Conservation (phyloP, 1,284 basidiomycete species). For the Ceratobasidium sp. region DNA sequence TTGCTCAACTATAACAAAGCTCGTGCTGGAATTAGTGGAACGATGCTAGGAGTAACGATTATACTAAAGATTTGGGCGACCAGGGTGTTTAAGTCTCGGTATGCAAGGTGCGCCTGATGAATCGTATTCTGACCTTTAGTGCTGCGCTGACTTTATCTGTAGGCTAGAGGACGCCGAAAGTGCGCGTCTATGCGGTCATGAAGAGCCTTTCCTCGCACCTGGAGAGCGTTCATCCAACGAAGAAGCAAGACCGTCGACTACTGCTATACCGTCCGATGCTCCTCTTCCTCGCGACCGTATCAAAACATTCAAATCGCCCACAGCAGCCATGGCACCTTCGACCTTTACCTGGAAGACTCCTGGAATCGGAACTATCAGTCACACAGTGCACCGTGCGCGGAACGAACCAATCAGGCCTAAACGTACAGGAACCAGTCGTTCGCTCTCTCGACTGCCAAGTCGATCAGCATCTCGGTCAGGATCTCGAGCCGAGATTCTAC, state of each 20-base stretch:
- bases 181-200: constrained; percentile 37
- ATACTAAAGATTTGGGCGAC: constrained; percentile 55
- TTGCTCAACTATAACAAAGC: constrained; percentile 53
- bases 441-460: constrained; percentile 18
- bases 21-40: constrained; percentile 53
- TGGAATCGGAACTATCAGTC: constrained; percentile 12
- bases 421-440: constrained; percentile 4
- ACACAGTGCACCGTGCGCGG: neutral
- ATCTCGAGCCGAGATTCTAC: constrained; percentile 24
- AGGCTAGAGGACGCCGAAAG: constrained; percentile 43
- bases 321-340: constrained; percentile 33
- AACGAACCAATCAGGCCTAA: neutral
- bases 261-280: neutral
- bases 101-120: constrained; percentile 19
- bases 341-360: constrained; percentile 25
- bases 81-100: constrained; percentile 32
- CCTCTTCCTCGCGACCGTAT: constrained; percentile 22
- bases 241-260: neutral
- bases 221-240: neutral
- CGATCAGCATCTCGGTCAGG: neutral
- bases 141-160: neutral
- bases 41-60: constrained; percentile 57
- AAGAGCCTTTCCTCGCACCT: constrained; percentile 20
- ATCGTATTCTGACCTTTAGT: no score
- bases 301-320: constrained; percentile 37